Base-by-base conservation (phyloP, 73 alveolate genomes). In the Tetrahymena borealis region DNA sequence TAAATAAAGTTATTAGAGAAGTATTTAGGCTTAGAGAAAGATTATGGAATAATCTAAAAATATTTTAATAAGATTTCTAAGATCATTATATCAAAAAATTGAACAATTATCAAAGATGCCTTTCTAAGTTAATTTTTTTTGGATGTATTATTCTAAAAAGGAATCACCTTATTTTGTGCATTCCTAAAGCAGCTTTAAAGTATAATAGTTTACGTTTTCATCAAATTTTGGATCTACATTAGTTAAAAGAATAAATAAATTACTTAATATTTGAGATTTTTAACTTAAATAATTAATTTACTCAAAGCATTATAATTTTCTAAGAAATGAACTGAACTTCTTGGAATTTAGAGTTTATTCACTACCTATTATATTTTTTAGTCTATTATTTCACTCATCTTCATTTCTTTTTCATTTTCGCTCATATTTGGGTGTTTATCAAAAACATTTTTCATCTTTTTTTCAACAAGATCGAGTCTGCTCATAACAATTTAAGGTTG, bases 401-500 rank as follows among this genome's bases (percentile, higher is more conserved):
- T 60, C 85, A 60, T 60, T 60, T 60, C 5, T 60, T 60, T 60
- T 15, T 60, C 85, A 60, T 60, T 60, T n/a, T 60, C 85, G 28
- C 85, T 60, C 85, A 60, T 60, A 5, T 60, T 7, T 60, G 35
- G 33, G n/a, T 93, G 91, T 24, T 85, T 38, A 79, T 38, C 43
- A 12, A 38, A 38, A 1, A 79, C 78, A 79, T 93, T 39, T 32
- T 78, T 79, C 36, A 93, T 79, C 39, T 93, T 93, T 28, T 40
- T 79, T 85, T 93, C 95, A 32, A 93, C 90, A 39, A 79, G 37
- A 93, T 93, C 95, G 11, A 93, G 91, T 40, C 78, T 40, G 13
- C 93, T 93, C 40, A 93, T 39, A 15, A 93, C 92, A 8, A 93
- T 93, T 33, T 79, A 90, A 18, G 95, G 95, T 31, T 93, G 40